Evolutionary conservation across 805 yeast genomes (phyloP), one percentile per base, ranked within the genome.

Genomic region (Suhomyces pyralidae): DNA sequence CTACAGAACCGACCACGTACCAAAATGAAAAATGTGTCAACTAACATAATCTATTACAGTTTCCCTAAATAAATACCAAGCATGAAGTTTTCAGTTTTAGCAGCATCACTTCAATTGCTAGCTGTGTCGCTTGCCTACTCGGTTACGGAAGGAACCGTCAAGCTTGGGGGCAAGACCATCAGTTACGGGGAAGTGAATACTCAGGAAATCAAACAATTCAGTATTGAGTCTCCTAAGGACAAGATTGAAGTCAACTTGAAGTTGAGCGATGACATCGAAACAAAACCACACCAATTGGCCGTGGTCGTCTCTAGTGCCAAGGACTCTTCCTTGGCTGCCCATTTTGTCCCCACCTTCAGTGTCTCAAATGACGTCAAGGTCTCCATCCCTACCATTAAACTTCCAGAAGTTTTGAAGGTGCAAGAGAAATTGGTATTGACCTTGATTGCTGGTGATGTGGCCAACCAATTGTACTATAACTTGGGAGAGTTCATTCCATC

Each of bases 361-460:
- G 56, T 51, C 6, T 54, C 59, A 28, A 56, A 59, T 19, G 57
- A 56, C 17, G 56, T 69, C 43, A 61, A 58, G 43, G 58, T 67
- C 20, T 44, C 62, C n/a, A 58, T 74, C 28, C 59, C 65, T n/a
- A 65, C 58, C 8, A 51, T 51, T 25, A 65, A 65, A 51, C 55
- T 76, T 26, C 79, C 79, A 12, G 64, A 60, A n/a, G 68, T 66
- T 17, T 69, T 76, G 59, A 69, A 71, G 56, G 48, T 57, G 45
- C 67, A 70, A 56, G 71, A 67, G 26, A 64, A 57, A 30, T 63
- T 76, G 48, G 52, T 58, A 20, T 61, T 75, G 40, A 61, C 63
- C 40, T 54, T 74, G 45, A 62, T 75, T 42, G 67, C 68, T 19
- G 76, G 73, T 28, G 70, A 66, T 51, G 38, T 59, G 7, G 34